phyloP scores from a whole-genome alignment of 1,284 basidiomycete species.

The Apiotrichum mycotoxinovorans region DNA sequence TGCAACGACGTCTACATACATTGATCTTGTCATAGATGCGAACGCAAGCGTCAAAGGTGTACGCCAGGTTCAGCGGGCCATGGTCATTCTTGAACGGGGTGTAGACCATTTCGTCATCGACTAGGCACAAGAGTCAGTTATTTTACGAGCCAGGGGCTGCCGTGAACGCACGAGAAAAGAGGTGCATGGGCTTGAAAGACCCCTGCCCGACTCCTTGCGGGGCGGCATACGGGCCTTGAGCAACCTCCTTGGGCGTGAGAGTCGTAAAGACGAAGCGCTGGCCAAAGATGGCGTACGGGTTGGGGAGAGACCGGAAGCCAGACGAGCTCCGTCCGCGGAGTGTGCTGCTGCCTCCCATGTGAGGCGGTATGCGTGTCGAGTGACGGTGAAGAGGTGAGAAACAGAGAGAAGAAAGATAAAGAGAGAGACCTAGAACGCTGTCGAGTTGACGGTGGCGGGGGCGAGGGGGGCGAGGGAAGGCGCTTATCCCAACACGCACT shows the following conservation, averaged over 20 bases:
- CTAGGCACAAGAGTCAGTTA: constrained; percentile 22
- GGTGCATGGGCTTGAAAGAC: constrained; percentile 27
- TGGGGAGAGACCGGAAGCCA: constrained; percentile 27
- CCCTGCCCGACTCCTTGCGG: constrained; percentile 11
- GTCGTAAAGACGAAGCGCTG: constrained; percentile 45
- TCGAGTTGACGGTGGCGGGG: background rate
- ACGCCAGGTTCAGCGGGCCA: constrained; percentile 88
- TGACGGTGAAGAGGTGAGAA: background rate
- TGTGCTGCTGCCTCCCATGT: background rate
- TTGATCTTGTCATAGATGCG: constrained; percentile 82
- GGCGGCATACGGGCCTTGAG: constrained; percentile 30
- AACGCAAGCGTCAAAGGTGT: constrained; percentile 91
- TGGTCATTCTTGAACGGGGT: constrained; percentile 91
- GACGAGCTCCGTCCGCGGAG: background rate
- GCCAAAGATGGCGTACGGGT: constrained; percentile 36
- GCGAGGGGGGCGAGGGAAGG: background rate
- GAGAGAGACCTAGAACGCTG: too few relatives aligned
- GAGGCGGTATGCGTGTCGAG: background rate
- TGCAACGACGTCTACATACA: constrained; percentile 54
- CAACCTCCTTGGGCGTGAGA: constrained; percentile 26
- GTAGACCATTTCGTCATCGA: constrained; percentile 81
- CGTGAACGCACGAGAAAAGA: constrained; percentile 52
- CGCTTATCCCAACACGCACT: too few relatives aligned
- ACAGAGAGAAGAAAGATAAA: background rate
- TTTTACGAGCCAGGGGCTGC: constrained; percentile 52